Percentiles rank a stretch among this genome's conserved stretches.
Evolutionary conservation across 1,139 yeast genomes (phyloP).

Genomic region (Yamadazyma dushanensis): DNA sequence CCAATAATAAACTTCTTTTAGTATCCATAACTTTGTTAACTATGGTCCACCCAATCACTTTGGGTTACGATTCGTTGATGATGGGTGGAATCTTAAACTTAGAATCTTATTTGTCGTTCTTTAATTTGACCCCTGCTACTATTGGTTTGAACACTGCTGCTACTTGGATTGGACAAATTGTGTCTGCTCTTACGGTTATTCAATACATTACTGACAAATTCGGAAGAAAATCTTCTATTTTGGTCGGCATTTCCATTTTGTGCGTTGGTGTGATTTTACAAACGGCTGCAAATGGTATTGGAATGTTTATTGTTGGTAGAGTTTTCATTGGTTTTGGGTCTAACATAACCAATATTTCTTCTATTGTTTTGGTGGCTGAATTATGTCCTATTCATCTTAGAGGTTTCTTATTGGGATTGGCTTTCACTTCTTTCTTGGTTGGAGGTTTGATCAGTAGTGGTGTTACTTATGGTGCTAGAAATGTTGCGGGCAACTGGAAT

Average conservation of each 20-base stretch:
- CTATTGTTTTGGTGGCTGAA: constrained; percentile 5
- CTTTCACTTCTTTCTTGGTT: constrained; percentile 11
- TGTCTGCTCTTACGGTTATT: constrained; percentile 10
- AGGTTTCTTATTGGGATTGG: constrained; percentile 14
- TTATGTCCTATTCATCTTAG: constrained; percentile 8
- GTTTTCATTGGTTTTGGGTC: constrained; percentile 18
- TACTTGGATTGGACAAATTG: constrained; percentile 17
- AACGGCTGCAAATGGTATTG: no score
- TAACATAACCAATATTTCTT: constrained; percentile 5
- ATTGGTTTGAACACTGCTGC: constrained; percentile 18
- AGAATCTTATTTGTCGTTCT: constrained; percentile 13
- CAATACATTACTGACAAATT: constrained; percentile 13
- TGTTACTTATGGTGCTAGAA: constrained; percentile 13
- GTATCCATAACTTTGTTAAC: constrained; percentile 9
- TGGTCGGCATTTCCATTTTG: no score
- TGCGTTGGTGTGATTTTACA: no score
- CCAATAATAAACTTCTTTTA: constrained; percentile 6
- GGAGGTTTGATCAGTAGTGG: constrained; percentile 14
- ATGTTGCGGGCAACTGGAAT: constrained; percentile 7
- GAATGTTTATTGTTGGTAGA: constrained; percentile 18
- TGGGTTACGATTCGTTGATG: constrained; percentile 17
- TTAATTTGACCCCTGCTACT: constrained; percentile 14
- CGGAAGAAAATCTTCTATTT: no score
- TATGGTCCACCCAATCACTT: constrained; percentile 14
- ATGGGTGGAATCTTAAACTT: constrained; percentile 16